phyloP scores from a whole-genome alignment of 441 rosid genomes.

The Adansonia gregorii region DNA sequence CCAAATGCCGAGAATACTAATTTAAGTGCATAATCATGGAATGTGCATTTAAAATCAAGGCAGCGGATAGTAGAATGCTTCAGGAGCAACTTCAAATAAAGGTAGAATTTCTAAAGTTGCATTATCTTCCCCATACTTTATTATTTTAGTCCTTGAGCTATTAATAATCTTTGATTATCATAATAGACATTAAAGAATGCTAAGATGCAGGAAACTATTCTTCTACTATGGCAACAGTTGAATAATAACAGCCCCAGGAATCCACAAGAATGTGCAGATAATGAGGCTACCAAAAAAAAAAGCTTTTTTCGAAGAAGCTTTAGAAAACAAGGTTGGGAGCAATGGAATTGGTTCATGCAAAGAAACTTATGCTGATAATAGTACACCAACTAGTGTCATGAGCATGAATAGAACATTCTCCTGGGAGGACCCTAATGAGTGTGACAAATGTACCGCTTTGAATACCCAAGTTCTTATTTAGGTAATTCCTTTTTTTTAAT shows the following conservation, averaged over 20 bases:
- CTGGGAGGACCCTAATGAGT: slow-evolving; percentile 62
- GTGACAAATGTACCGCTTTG: slow-evolving; percentile 40
- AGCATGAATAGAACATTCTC: slow-evolving; percentile 70
- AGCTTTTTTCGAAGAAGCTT: slow-evolving; percentile 35
- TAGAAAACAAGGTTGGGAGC: slow-evolving; percentile 36
- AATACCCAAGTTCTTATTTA: slow-evolving; percentile 61
- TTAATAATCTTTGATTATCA: slow-evolving; percentile 24
- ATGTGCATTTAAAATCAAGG: slow-evolving; percentile 61
- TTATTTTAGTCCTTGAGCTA: not conserved
- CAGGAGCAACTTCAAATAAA: slow-evolving; percentile 87
- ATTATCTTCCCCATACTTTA: slow-evolving; percentile 13
- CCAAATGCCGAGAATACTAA: slow-evolving; percentile 23
- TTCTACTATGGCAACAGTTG: slow-evolving; percentile 73
- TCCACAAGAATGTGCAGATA: slow-evolving; percentile 44
- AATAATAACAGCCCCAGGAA: slow-evolving; percentile 43
- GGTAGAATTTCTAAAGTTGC: slow-evolving; percentile 46
- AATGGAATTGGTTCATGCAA: slow-evolving; percentile 46
- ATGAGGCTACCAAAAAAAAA: slow-evolving; percentile 27
- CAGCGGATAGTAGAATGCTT: slow-evolving; percentile 91
- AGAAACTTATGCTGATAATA: slow-evolving; percentile 63
- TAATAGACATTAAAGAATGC: slow-evolving; percentile 70
- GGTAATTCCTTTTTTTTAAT: slow-evolving; percentile 40
- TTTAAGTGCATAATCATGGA: slow-evolving; percentile 27
- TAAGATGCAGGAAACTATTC: slow-evolving; percentile 84
- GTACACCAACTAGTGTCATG: slow-evolving; percentile 84